Percentiles rank a stretch among this genome's conserved stretches.
These are phyloP conservation scores for Phaeotremella skinneri DNA, from an alignment of 768 basidiomycete species.

Conservation along the genomic window DNA sequence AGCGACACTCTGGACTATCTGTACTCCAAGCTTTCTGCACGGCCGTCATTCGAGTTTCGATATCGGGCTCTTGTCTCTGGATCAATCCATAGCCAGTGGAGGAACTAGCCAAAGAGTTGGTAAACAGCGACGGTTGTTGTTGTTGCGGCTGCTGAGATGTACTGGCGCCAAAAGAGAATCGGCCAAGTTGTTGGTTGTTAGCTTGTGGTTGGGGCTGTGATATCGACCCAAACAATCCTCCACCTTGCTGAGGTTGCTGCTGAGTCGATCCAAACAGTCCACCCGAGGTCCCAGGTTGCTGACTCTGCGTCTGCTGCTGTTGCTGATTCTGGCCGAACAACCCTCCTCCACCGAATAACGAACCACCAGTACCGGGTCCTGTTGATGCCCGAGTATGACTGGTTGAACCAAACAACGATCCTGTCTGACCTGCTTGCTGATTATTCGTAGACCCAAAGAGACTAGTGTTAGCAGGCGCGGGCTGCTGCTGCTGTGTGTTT, in stretches of 20 bases:
- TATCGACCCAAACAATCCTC: conserved; percentile 14
- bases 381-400: neutral
- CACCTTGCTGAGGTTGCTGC: conserved; percentile 17
- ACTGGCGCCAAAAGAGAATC: neutral
- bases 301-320: neutral
- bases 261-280: conserved; percentile 18
- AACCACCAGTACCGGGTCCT: conserved; percentile 5
- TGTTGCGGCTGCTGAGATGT: conserved; percentile 29
- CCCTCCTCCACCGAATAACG: conserved; percentile 13
- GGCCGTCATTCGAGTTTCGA: conserved; percentile 44
- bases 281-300: neutral
- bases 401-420: conserved; percentile 20
- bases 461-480: conserved; percentile 8
- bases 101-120: neutral
- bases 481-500: conserved; percentile 8
- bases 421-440: conserved; percentile 6
- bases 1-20: conserved; percentile 38
- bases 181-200: conserved; percentile 7
- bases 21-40: conserved; percentile 47
- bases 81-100: neutral
- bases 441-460: conserved; percentile 15
- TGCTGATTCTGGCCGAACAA: conserved; percentile 19
- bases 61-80: conserved; percentile 34
- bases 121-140: conserved; percentile 13
- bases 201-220: neutral